phyloP scores from a whole-genome alignment of 805 yeast genomes.

The Yarrowia alimentaria region DNA sequence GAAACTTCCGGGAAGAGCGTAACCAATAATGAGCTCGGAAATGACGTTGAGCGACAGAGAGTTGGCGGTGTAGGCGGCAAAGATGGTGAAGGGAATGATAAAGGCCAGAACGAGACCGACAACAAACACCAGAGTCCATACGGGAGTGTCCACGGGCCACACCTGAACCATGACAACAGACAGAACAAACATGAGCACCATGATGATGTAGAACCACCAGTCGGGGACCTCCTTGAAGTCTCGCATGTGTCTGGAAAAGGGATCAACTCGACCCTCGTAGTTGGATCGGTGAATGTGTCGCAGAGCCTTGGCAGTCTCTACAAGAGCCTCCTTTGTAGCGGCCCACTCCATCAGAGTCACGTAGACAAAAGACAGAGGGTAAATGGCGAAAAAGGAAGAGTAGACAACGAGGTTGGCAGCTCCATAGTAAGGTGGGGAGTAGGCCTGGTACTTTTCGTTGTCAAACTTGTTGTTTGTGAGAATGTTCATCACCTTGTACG shows the following conservation, averaged over 20 bases:
- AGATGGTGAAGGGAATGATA: conserved; percentile 59
- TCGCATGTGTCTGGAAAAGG: conserved; percentile 51
- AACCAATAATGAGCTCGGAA: conserved; percentile 63
- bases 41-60: conserved; percentile 58
- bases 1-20: conserved; percentile 61
- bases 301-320: conserved; percentile 12
- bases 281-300: conserved; percentile 13
- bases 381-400: conserved; percentile 56
- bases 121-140: conserved; percentile 62
- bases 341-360: conserved; percentile 31
- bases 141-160: conserved; percentile 51
- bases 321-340: conserved; percentile 32
- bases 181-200: conserved; percentile 46
- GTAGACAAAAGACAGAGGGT: conserved; percentile 56
- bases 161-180: conserved; percentile 45
- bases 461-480: conserved; percentile 43
- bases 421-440: conserved; percentile 66
- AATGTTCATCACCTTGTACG: conserved; percentile 50
- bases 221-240: conserved; percentile 53
- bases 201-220: conserved; percentile 51
- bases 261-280: conserved; percentile 39
- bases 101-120: conserved; percentile 56
- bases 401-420: conserved; percentile 49
- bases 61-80: conserved; percentile 59
- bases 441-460: conserved; percentile 49